These are phyloP conservation scores for Schizonepeta tenuifolia DNA, from an alignment of 257 asterid genomes.

Conservation along the genomic window DNA sequence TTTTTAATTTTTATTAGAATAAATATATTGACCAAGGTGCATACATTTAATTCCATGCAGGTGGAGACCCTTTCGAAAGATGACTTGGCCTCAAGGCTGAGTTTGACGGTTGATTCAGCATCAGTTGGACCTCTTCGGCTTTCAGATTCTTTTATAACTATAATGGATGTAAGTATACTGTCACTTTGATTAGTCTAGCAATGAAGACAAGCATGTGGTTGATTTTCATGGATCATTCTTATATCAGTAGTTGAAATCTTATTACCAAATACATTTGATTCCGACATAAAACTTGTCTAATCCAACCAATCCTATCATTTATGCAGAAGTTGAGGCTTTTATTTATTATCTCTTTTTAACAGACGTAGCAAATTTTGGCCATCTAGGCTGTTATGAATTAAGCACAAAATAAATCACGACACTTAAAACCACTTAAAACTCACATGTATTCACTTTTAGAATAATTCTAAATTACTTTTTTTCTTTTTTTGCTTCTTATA, in stretches of 20 bases:
- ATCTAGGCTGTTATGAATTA: neutral
- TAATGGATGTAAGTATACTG: slow-evolving; percentile 84
- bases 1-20: too few species aligned
- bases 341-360: neutral
- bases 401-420: too few species aligned
- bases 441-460: neutral
- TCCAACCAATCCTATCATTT: neutral
- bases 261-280: neutral
- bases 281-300: neutral
- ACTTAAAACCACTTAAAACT: neutral
- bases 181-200: neutral
- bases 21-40: slow-evolving; percentile 27
- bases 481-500: too few species aligned
- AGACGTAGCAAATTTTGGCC: neutral
- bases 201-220: slow-evolving; percentile 2
- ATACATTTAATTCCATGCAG: slow-evolving; percentile 48
- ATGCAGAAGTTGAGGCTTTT: slow-evolving; percentile 8
- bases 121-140: slow-evolving; percentile 83
- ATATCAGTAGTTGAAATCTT: slow-evolving; percentile 6
- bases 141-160: slow-evolving; percentile 78
- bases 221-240: neutral
- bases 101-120: slow-evolving; percentile 78
- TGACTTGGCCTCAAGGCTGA: slow-evolving; percentile 92
- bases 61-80: slow-evolving; percentile 88
- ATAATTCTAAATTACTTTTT: neutral